phyloP scores from a whole-genome alignment of 192 early-diverging fungal species.

The Coemansia umbellata region DNA sequence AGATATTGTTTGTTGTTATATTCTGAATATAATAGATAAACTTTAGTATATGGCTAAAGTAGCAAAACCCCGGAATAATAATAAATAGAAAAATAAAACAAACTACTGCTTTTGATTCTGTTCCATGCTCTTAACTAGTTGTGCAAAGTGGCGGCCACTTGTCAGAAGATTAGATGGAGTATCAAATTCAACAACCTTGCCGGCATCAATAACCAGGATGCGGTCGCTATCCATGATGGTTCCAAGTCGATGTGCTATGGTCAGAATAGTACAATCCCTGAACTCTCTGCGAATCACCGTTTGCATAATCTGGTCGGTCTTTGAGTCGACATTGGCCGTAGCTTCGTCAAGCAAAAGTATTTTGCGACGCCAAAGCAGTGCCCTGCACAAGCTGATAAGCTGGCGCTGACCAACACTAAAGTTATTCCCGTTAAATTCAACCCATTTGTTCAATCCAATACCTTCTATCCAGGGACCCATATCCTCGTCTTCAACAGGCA shows the following conservation, averaged over 20 bases:
- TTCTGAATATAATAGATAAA: too few relatives aligned
- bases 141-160: slow-evolving; percentile 4
- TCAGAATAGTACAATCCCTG: slow-evolving; percentile 44
- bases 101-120: too few relatives aligned
- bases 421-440: slow-evolving; percentile 54
- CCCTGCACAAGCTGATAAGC: slow-evolving; percentile 54
- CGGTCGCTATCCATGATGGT: slow-evolving; percentile 60
- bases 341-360: slow-evolving; percentile 79
- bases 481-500: neutral
- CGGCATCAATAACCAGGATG: slow-evolving; percentile 54
- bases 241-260: slow-evolving; percentile 69
- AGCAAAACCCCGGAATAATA: too few relatives aligned
- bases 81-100: too few relatives aligned
- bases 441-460: slow-evolving; percentile 12
- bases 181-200: slow-evolving; percentile 20
- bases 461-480: slow-evolving; percentile 7
- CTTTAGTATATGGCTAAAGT: too few relatives aligned
- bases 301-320: slow-evolving; percentile 62
- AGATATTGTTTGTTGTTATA: too few relatives aligned
- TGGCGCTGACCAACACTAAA: slow-evolving; percentile 73
- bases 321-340: slow-evolving; percentile 55
- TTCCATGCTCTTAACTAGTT: slow-evolving; percentile 11
- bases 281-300: slow-evolving; percentile 51
- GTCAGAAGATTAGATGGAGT: slow-evolving; percentile 11
- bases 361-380: slow-evolving; percentile 61